Evolutionary conservation across 2,329 filamentous ascomycete genomes (phyloP), one percentile per base, ranked within the genome.

Genomic region (Huntiella savannae): DNA sequence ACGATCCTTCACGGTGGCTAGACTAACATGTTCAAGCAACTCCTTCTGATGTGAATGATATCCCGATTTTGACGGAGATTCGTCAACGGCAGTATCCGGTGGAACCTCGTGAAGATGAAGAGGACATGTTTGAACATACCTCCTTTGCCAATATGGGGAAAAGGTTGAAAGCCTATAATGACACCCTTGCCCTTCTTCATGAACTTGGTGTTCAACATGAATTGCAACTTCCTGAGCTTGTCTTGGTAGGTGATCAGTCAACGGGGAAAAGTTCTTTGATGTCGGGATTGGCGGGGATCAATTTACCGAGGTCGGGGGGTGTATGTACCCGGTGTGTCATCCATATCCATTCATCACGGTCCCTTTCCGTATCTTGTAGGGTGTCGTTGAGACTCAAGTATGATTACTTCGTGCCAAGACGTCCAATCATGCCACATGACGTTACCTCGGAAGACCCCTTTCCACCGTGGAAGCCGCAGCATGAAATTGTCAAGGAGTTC

Each of bases 161-260:
- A n/a, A 68, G 74, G 40, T 62, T 80, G 1, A 80, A 79, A 44
- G 67, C 71, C 0, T 73, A 77, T 42, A 77, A 84, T 2, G 68
- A 80, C 40, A 73, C 73, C 0, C 69, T 85, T 0, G 73, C 73
- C 3, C 72, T 79, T 41, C 69, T 94, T 0, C 75, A 83, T 43
- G 69, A 77, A 4, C 68, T 88, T 0, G 82, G 81, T 0, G 76
- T 93, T 1, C 76, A 81, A 43, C 73, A 81, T 13, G 71, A 76
- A 4, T 72, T 84, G 0, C 72, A 74, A 0, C 64, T 93, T 0
- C 84, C 86, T 0, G 83, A 85, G 53, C 75, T 92, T 7, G 81
- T 88, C 4, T 73, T 93, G 0, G 75, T 93, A 0, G 86, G 86
- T 0, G 85, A 93, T 42, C 86, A 94, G 55, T 82, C 75, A 0